Evolutionary conservation across 2,329 filamentous ascomycete species (phyloP), one percentile per base, ranked within the genome.

Genomic region (Paramyrothecium sp.): DNA sequence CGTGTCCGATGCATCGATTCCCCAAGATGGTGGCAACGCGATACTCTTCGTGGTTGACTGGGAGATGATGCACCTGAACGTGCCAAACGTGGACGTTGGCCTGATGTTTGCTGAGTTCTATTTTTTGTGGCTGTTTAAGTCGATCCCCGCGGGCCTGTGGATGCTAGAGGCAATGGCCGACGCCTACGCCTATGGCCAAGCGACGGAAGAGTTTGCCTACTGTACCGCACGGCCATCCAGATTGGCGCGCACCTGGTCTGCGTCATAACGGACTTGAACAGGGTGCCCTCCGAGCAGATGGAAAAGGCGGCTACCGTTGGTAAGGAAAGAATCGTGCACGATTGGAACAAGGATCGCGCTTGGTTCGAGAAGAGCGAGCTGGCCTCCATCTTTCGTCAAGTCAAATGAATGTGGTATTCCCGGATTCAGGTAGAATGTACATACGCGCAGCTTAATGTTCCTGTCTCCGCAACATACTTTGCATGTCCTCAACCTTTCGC

Each of bases 41-140:
- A 51, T n/a, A 5, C 48, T 51, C 20, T 23, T 51, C 30, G 48
- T 51, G 20, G 48, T 51, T 13, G 48, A 51, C 20, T 51, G 48
- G 48, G 48, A 51, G 48, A 51, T 51, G 48, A 51, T 51, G 48
- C 48, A 51, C 19, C 8, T 51, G 48, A 51, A 51, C 48, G 48
- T 51, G 11, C 48, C 48, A 51, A 51, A 51, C 21, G 48, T 23
- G 48, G 48, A 51, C 20, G 22, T 51, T 21, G 48, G 48, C 48
- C 17, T 48, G 44, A 51, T 51, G 48, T 19, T 51, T 51, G 48
- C 48, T n/a, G 48, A 51, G 16, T 51, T 51, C n/a, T 51, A 51
- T 23, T 51, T 51, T 22, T 51, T 51, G 20, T 51, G 7, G 5
- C 12, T 51, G 48, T 51, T 51, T n/a, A 51, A 51, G 20, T 51